Percentiles rank a stretch among this genome's conserved stretches.
Conservation (phyloP, 2,329 filamentous ascomycete species). For the Phoma herbarum region DNA sequence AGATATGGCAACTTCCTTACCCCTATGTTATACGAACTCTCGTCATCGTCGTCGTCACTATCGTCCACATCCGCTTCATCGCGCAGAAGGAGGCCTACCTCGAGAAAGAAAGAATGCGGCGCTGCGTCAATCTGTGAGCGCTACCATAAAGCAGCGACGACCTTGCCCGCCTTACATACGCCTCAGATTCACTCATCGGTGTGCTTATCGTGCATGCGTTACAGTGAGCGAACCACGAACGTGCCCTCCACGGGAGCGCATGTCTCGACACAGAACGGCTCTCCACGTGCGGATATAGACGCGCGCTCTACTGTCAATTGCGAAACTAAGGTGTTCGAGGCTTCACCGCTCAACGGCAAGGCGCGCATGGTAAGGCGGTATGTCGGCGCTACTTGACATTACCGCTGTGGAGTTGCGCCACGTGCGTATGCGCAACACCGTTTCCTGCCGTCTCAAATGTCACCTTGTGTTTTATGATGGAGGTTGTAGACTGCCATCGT, state of each 20-base stretch:
- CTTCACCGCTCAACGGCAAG: constrained; percentile 14
- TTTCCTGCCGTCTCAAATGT: constrained; percentile 1
- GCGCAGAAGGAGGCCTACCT: not conserved
- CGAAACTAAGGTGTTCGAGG: constrained; percentile 12
- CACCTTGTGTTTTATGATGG: not conserved
- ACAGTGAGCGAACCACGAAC: constrained; percentile 3
- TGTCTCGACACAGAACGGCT: not conserved
- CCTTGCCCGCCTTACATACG: constrained; percentile 1
- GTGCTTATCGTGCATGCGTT: constrained; percentile 7
- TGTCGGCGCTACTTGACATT: constrained; percentile 17
- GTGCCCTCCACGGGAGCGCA: constrained; percentile 12
- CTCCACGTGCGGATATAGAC: constrained; percentile 11
- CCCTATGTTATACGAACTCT: not conserved
- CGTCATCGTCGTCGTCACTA: not conserved
- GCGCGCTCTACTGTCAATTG: constrained; percentile 21
- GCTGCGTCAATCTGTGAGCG: constrained; percentile 3
- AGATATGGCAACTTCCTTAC: not conserved
- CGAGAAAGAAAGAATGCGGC: not conserved
- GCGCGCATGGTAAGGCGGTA: constrained; percentile 14
- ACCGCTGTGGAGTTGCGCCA: constrained; percentile 22
- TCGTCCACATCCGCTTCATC: not conserved
- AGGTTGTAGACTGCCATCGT: not conserved
- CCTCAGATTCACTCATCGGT: constrained; percentile 13
- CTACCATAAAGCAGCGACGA: constrained; percentile 1
- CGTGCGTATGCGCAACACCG: constrained; percentile 13